phyloP scores from a whole-genome alignment of 352 stramenopile species.

The Phytophthora podocarpi region DNA sequence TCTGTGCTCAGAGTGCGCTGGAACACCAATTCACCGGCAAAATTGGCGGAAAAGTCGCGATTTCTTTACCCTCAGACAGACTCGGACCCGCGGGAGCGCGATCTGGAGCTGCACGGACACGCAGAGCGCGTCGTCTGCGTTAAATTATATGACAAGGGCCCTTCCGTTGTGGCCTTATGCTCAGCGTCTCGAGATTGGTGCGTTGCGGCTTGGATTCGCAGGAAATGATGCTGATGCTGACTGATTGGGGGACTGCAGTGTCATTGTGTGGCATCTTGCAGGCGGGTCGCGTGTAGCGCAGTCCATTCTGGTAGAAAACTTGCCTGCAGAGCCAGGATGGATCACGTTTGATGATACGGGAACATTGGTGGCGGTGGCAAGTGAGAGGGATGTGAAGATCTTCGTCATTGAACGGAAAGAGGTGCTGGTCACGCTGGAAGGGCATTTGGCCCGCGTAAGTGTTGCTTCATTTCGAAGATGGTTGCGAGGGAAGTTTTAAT shows the following conservation, averaged over 20 bases:
- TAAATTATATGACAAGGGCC: conserved; percentile 26
- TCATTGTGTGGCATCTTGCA: conserved; percentile 68
- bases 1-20: conserved; percentile 53
- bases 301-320: conserved; percentile 47
- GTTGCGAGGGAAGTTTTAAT: neutral
- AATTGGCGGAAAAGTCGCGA: too few relatives aligned
- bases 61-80: conserved; percentile 30
- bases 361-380: conserved; percentile 59
- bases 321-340: conserved; percentile 44
- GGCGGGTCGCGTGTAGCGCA: conserved; percentile 32
- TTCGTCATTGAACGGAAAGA: conserved; percentile 56
- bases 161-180: conserved; percentile 40
- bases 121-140: conserved; percentile 47
- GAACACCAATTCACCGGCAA: conserved; percentile 7
- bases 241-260: conserved; percentile 26
- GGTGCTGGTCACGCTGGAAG: conserved; percentile 72
- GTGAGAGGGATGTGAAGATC: conserved; percentile 58
- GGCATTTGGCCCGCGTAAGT: conserved; percentile 62
- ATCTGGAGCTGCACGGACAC: conserved; percentile 65
- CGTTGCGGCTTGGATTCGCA: neutral
- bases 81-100: conserved; percentile 14
- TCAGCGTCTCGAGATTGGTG: conserved; percentile 76
- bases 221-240: neutral
- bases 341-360: conserved; percentile 73
- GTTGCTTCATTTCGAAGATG: neutral